Percentiles rank a stretch among this genome's conserved stretches.
Evolutionary conservation across 345 rosid species (phyloP).

Genomic region (Citrus inodora): DNA sequence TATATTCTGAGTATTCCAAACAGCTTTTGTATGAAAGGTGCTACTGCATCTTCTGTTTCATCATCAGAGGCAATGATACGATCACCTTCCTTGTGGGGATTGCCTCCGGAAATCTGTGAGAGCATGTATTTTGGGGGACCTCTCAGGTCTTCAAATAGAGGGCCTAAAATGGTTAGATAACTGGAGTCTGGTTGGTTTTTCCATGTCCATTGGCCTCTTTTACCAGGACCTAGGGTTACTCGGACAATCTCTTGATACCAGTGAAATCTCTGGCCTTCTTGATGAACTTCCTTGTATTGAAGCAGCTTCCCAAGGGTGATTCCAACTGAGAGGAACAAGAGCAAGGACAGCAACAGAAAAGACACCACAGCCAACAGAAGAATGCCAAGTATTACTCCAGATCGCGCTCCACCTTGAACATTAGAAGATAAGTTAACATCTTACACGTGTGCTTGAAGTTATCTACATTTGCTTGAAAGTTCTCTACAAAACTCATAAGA

Average conservation of each 20-base stretch:
- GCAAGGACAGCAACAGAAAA: conserved; percentile 45
- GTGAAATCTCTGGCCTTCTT: conserved; percentile 70
- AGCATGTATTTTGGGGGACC: conserved; percentile 99
- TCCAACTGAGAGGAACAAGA: conserved; percentile 80
- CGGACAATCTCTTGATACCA: conserved; percentile 90
- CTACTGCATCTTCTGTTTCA: conserved; percentile 95
- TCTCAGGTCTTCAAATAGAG: conserved; percentile 81
- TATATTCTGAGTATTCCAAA: conserved; percentile 93
- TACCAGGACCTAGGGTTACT: conserved; percentile 90
- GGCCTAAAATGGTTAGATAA: conserved; percentile 52
- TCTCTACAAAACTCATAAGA: not conserved
- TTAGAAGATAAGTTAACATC: conserved; percentile 16
- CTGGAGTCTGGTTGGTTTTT: conserved; percentile 43
- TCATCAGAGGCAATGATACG: conserved; percentile 82
- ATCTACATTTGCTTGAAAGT: not conserved
- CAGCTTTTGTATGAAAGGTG: conserved; percentile 83
- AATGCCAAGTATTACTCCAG: conserved; percentile 53
- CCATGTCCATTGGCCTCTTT: conserved; percentile 98
- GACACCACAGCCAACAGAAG: conserved; percentile 53
- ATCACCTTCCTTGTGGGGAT: conserved; percentile 44
- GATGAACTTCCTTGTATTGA: conserved; percentile 92
- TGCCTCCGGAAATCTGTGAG: conserved; percentile 63
- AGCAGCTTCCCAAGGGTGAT: conserved; percentile 81
- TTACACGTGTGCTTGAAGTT: not conserved
- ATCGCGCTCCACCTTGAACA: conserved; percentile 42